Conservation (phyloP, 2,329 filamentous ascomycete species). For the Thelonectria discophora region DNA sequence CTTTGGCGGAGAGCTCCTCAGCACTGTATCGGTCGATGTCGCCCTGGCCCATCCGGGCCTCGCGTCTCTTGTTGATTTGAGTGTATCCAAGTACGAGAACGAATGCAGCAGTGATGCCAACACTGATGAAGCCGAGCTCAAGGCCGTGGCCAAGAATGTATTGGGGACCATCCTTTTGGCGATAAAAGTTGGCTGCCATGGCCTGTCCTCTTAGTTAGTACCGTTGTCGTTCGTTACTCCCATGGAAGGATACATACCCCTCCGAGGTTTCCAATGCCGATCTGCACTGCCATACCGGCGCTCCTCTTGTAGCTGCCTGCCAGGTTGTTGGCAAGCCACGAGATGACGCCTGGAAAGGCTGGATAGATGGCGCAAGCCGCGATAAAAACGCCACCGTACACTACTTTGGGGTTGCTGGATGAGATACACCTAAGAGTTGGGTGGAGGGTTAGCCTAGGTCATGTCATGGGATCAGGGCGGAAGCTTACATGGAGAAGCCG, state of each 20-base stretch:
- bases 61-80: slow-evolving; percentile 66
- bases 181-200: slow-evolving; percentile 22
- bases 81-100: slow-evolving; percentile 61
- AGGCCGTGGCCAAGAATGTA: slow-evolving; percentile 13
- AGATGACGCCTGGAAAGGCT: slow-evolving; percentile 78
- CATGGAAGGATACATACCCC: neutral
- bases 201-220: slow-evolving; percentile 3
- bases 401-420: slow-evolving; percentile 64
- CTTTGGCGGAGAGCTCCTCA: slow-evolving; percentile 65
- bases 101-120: slow-evolving; percentile 55
- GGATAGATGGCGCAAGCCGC: slow-evolving; percentile 83
- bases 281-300: slow-evolving; percentile 71
- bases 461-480: neutral
- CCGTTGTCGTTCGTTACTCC: neutral
- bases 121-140: slow-evolving; percentile 24
- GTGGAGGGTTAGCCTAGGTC: neutral
- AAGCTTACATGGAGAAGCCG: slow-evolving; percentile 63
- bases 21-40: slow-evolving; percentile 51
- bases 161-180: slow-evolving; percentile 14
- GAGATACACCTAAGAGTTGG: slow-evolving; percentile 62
- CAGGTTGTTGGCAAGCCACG: slow-evolving; percentile 82
- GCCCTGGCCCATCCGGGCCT: slow-evolving; percentile 53
- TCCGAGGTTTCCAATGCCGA: slow-evolving; percentile 42
- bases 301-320: slow-evolving; percentile 72
- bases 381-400: slow-evolving; percentile 84